phyloP scores from a whole-genome alignment of 2,329 filamentous ascomycete genomes.

The Aspergillus hiratsukae region DNA sequence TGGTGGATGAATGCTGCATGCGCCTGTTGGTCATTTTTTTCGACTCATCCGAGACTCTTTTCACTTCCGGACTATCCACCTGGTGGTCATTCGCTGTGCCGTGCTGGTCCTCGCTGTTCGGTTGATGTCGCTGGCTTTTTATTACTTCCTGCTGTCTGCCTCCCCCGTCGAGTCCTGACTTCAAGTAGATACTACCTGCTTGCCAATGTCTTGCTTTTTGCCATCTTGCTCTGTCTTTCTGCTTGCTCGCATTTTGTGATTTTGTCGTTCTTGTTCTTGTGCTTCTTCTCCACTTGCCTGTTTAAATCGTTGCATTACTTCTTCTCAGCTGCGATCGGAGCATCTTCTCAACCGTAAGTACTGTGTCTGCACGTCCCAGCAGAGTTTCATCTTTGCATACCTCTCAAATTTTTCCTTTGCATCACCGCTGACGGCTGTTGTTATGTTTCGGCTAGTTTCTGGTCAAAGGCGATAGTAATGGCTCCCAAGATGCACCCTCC shows the following conservation, averaged over 20 bases:
- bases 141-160: background rate
- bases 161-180: background rate
- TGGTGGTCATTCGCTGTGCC: slow-evolving; percentile 3
- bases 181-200: background rate
- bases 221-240: slow-evolving; percentile 3
- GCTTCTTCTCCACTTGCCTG: slow-evolving; percentile 2
- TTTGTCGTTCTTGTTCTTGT: background rate
- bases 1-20: slow-evolving; percentile 17
- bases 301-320: background rate
- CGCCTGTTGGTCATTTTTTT: slow-evolving; percentile 20
- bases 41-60: slow-evolving; percentile 20
- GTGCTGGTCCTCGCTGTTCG: slow-evolving; percentile 10
- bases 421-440: background rate
- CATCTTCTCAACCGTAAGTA: slow-evolving; percentile 13
- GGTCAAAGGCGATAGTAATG: slow-evolving; percentile 31
- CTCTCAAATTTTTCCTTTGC: background rate
- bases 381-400: background rate
- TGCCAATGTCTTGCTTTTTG: background rate
- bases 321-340: slow-evolving; percentile 4
- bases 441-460: slow-evolving; percentile 19
- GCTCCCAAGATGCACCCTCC: slow-evolving; percentile 27
- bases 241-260: slow-evolving; percentile 5
- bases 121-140: background rate
- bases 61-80: slow-evolving; percentile 25
- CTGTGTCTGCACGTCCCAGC: slow-evolving; percentile 4